Evolutionary conservation across 805 yeast species (phyloP).

Genomic region (Lipomyces starkeyi): DNA sequence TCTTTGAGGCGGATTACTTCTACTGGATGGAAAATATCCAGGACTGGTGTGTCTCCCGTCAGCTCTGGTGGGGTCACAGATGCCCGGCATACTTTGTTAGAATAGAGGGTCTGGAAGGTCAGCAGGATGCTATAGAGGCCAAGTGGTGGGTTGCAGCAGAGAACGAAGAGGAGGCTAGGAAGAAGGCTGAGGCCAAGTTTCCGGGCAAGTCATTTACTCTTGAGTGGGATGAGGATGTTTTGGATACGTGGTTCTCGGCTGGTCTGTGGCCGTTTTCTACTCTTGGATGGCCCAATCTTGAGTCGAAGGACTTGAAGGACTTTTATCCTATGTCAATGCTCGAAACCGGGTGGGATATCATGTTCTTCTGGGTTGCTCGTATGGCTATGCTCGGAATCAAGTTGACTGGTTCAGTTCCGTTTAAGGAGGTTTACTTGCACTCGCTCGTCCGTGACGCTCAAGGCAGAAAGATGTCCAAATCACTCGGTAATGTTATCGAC

Average conservation of each 20-base stretch:
- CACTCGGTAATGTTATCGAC: slow-evolving; percentile 95
- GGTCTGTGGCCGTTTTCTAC: slow-evolving; percentile 98
- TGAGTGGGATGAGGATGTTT: slow-evolving; percentile 96
- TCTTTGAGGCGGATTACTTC: slow-evolving; percentile 91
- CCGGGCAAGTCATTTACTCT: slow-evolving; percentile 72
- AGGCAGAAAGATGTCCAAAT: slow-evolving; percentile 98
- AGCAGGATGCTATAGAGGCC: slow-evolving; percentile 67
- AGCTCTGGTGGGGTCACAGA: slow-evolving; percentile 96
- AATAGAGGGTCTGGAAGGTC: slow-evolving; percentile 67
- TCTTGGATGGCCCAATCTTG: slow-evolving; percentile 86
- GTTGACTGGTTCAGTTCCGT: slow-evolving; percentile 89
- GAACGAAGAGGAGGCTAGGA: slow-evolving; percentile 77
- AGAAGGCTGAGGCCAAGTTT: slow-evolving; percentile 76
- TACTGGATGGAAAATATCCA: slow-evolving; percentile 95
- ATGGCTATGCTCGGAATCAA: slow-evolving; percentile 92
- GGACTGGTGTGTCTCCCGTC: slow-evolving; percentile 99
- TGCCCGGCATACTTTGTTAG: slow-evolving; percentile 92
- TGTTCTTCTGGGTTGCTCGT: slow-evolving; percentile 98
- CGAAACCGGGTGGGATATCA: slow-evolving; percentile 99
- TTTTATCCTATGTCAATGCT: slow-evolving; percentile 92
- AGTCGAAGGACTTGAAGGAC: slow-evolving; percentile 69
- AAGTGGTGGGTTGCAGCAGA: slow-evolving; percentile 92
- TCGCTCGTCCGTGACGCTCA: slow-evolving; percentile 98
- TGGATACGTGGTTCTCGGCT: slow-evolving; percentile 98
- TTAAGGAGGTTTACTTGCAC: slow-evolving; percentile 96